These are phyloP conservation scores for Russula olivacea DNA, from an alignment of 768 basidiomycete species.

Conservation along the genomic window DNA sequence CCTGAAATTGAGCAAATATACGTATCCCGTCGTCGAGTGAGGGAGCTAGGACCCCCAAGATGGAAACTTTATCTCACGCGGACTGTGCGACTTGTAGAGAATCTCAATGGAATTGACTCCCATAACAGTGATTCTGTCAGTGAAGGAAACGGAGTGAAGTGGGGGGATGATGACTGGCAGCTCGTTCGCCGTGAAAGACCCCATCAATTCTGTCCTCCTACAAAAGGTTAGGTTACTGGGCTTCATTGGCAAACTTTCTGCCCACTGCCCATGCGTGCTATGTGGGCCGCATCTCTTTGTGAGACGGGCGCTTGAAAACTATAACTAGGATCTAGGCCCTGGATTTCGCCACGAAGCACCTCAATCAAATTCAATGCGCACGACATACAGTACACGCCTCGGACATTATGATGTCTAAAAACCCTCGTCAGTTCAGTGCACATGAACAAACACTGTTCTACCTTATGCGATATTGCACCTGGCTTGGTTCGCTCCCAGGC, in stretches of 20 bases:
- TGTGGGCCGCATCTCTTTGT: background rate
- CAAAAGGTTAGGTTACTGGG: background rate
- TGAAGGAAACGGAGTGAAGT: background rate
- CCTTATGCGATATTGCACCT: background rate
- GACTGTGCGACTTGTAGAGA: too few relatives aligned
- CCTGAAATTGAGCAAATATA: too few relatives aligned
- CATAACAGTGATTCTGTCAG: too few relatives aligned
- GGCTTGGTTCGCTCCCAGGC: background rate
- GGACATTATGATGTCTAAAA: background rate
- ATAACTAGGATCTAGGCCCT: background rate
- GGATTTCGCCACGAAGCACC: background rate
- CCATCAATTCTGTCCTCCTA: background rate
- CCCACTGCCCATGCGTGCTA: background rate
- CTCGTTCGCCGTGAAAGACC: background rate
- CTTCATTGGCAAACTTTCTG: background rate
- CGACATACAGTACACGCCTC: background rate
- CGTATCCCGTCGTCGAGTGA: too few relatives aligned
- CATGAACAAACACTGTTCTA: background rate
- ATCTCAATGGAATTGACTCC: background rate
- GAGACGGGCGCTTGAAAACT: background rate
- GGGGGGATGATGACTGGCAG: background rate
- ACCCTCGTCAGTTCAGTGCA: background rate
- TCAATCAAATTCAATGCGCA: background rate
- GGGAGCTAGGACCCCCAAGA: too few relatives aligned
- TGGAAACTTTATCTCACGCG: background rate